Evolutionary conservation across 352 stramenopile species (phyloP), one percentile per base, ranked within the genome.

Genomic region (Pythium utonaiense): DNA sequence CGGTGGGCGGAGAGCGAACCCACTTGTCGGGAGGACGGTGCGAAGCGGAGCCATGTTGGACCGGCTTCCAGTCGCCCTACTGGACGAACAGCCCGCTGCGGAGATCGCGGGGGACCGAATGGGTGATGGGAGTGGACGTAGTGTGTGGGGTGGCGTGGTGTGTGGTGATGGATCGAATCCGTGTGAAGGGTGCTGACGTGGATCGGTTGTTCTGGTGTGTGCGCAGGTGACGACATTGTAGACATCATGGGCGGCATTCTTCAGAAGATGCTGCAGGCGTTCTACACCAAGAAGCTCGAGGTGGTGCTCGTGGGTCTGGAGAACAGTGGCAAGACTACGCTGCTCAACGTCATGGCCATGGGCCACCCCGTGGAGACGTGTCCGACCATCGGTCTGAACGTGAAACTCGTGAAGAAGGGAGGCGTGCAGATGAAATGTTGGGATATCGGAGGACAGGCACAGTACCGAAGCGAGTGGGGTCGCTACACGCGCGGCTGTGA

Each of bases 391-490:
- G 96, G 96, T 47, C 75, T 99, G 40, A 98, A 98, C 73, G 96
- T 99, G 47, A 98, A 98, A 75, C 82, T 98, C 31, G 96, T 98
- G 56, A 95, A 97, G 90, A 92, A 98, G 89, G 77, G 95, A 73
- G 81, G 83, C 28, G 85, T 94, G 63, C 95, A 98, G 71, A 98
- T 99, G 96, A 99, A 99, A 75, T 99, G 96, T 73, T 99, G 96
- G 96, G 96, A 99, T 81, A 98, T 99, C 58, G 96, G 96, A 41
- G 96, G 96, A 10, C 95, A 98, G 75, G 93, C 95, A 64, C 93
- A 98, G 76, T 99, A 99, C 64, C 90, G 96, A 62, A 93, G 80
- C 57, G 90, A 97, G 66, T 97, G 91, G 90, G 89, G 89, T 28
- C 80, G 90, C 49, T 98, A 98, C 75, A 97, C 92, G 60, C 95